phyloP scores from a whole-genome alignment of 176 grass and related monocot species.

The Avena sativa region DNA sequence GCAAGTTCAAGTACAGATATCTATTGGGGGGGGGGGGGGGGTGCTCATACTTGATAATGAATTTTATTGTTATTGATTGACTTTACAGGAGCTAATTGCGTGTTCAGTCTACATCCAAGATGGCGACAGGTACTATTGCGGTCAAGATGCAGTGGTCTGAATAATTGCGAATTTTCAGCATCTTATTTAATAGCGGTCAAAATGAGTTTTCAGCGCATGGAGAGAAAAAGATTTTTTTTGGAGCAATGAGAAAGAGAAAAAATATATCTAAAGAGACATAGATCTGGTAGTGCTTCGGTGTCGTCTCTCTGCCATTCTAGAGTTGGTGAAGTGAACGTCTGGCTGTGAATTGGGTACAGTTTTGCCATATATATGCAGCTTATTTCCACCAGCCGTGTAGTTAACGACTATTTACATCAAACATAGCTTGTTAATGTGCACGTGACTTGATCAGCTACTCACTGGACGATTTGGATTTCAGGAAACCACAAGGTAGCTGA shows the following conservation, averaged over 20 bases:
- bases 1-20: no score
- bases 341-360: background rate
- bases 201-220: background rate
- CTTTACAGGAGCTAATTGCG: background rate
- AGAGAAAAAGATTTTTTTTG: background rate
- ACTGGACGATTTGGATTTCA: constrained; percentile 1
- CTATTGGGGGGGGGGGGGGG: no score
- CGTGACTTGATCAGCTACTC: background rate
- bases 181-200: background rate
- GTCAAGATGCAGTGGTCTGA: background rate
- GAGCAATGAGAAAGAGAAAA: no score
- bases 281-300: background rate
- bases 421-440: no score
- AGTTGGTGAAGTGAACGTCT: background rate
- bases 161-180: background rate
- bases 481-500: background rate
- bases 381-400: no score
- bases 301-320: background rate
- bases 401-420: no score
- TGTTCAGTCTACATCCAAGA: background rate
- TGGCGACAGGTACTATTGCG: background rate
- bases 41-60: no score
- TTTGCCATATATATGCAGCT: background rate
- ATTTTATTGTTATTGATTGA: background rate
- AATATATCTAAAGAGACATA: background rate